Conservation (phyloP, 208 protist genomes). For the Trypanosoma lewisi region DNA sequence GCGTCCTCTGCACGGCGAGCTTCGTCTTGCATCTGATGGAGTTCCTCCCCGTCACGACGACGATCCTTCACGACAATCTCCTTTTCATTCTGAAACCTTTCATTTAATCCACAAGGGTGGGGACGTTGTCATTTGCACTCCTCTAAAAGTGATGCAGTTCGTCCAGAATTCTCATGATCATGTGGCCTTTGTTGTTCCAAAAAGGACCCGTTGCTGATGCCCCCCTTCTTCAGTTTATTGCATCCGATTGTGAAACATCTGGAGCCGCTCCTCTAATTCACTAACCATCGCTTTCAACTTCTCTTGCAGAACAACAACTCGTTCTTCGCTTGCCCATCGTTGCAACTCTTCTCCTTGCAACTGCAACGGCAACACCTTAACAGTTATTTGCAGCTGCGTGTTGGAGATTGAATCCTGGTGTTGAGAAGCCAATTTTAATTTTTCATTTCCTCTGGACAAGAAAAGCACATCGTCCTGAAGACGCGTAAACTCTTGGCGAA, state of each 20-base stretch:
- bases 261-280: conserved; percentile 35
- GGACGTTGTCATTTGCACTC: conserved; percentile 49
- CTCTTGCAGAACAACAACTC: neutral
- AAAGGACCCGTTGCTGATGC: conserved; percentile 28
- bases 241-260: conserved; percentile 27
- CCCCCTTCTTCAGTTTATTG: conserved; percentile 37
- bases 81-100: conserved; percentile 40
- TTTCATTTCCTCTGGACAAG: conserved; percentile 45
- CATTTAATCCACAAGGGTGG: conserved; percentile 45
- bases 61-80: conserved; percentile 23
- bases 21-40: conserved; percentile 14
- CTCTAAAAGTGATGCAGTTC: conserved; percentile 24
- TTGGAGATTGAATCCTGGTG: conserved; percentile 34
- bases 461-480: conserved; percentile 53
- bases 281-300: conserved; percentile 28
- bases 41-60: conserved; percentile 29
- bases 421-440: conserved; percentile 32
- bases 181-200: conserved; percentile 29
- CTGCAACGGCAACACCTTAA: conserved; percentile 47
- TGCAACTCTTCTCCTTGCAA: conserved; percentile 40
- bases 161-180: conserved; percentile 39
- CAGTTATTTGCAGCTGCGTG: conserved; percentile 34
- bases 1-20: conserved; percentile 19
- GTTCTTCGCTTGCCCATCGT: conserved; percentile 13
- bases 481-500: conserved; percentile 46